Conservation (phyloP, 805 yeast species). For the Suhomyces prunicola region DNA sequence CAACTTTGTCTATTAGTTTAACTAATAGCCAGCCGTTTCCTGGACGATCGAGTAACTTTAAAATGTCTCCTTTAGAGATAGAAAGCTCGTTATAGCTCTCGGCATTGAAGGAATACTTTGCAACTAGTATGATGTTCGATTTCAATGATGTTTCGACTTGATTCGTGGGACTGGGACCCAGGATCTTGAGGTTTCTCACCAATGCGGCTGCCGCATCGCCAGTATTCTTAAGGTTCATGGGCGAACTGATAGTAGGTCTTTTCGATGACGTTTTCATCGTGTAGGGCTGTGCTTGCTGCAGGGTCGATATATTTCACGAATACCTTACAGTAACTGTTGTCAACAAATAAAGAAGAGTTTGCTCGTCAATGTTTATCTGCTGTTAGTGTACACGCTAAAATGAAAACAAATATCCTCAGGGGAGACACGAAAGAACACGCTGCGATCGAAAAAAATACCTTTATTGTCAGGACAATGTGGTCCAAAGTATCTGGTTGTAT, state of each 20-base stretch:
- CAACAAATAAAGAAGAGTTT: not conserved
- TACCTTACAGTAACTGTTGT: not conserved
- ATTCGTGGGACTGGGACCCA: constrained; percentile 15
- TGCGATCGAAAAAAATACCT: not conserved
- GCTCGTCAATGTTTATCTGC: not conserved
- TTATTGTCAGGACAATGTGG: not conserved
- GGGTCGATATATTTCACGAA: not conserved
- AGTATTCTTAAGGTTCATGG: not conserved
- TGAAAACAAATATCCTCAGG: not conserved
- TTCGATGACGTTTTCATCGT: constrained; percentile 3
- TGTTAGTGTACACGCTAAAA: not conserved
- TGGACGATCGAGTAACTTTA: constrained; percentile 46
- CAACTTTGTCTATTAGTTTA: constrained; percentile 48
- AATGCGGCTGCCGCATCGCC: not conserved
- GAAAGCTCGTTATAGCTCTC: constrained; percentile 44
- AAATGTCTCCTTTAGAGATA: constrained; percentile 48
- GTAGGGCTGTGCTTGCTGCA: not conserved
- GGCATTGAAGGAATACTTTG: constrained; percentile 45
- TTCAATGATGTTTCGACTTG: constrained; percentile 14
- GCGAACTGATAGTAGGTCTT: constrained; percentile 1
- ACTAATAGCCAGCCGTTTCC: constrained; percentile 57
- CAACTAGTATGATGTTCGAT: constrained; percentile 41
- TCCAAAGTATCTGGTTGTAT: not conserved
- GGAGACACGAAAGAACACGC: not conserved
- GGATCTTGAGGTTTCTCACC: constrained; percentile 13